Evolutionary conservation across 2,329 filamentous ascomycete species (phyloP).

Genomic region (Trichoderma oligosporum): DNA sequence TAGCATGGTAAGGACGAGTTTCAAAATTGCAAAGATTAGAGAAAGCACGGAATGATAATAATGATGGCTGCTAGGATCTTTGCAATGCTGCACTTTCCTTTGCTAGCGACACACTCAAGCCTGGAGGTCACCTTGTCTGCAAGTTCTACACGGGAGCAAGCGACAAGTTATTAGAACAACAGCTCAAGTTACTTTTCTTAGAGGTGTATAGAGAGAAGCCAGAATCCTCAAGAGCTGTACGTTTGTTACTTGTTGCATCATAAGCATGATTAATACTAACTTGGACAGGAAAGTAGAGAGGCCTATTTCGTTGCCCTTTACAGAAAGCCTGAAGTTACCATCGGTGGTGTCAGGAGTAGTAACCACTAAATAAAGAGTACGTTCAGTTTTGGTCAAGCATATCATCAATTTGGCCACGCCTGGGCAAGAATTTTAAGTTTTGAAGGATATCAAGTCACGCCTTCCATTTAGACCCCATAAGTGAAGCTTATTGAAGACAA

Average conservation of each 20-base stretch:
- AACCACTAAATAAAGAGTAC: constrained; percentile 20
- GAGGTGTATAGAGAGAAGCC: constrained; percentile 87
- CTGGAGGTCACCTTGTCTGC: constrained; percentile 88
- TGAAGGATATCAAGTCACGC: constrained; percentile 46
- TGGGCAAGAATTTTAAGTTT: constrained; percentile 29
- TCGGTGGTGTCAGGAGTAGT: neutral
- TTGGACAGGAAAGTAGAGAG: constrained; percentile 58
- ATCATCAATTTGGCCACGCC: constrained; percentile 17
- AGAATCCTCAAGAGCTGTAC: constrained; percentile 79
- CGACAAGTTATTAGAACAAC: constrained; percentile 73
- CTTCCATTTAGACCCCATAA: constrained; percentile 41
- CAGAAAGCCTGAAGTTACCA: constrained; percentile 47
- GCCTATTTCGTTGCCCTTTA: constrained; percentile 78
- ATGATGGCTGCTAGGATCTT: constrained; percentile 63
- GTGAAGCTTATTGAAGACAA: constrained; percentile 31
- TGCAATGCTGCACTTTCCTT: constrained; percentile 83
- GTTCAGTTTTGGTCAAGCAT: constrained; percentile 10
- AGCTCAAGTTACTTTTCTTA: constrained; percentile 70
- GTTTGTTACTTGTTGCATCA: constrained; percentile 30
- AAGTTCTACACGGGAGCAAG: constrained; percentile 95
- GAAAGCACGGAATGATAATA: neutral
- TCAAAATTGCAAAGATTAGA: neutral
- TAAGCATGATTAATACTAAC: neutral
- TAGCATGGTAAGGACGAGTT: constrained; percentile 73
- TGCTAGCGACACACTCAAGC: constrained; percentile 74